Evolutionary conservation across 2,329 filamentous ascomycete genomes (phyloP).

Genomic region (Bipolaris gigantea): DNA sequence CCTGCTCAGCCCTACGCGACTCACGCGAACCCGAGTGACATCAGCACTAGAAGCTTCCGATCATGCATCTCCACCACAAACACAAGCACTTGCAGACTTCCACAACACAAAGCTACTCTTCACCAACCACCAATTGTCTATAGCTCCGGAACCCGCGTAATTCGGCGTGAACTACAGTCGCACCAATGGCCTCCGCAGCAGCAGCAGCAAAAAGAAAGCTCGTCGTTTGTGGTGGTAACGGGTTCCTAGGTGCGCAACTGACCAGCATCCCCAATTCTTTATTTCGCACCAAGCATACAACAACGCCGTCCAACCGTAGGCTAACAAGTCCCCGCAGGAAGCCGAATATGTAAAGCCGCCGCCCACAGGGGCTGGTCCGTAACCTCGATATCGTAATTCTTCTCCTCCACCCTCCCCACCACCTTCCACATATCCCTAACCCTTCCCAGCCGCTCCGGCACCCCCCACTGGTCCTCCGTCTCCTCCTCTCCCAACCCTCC

Average conservation of each 20-base stretch:
- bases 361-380: constrained; percentile 87
- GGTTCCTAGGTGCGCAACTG: constrained; percentile 69
- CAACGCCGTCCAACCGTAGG: not conserved
- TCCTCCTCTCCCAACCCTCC: constrained; percentile 72
- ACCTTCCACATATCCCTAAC: not conserved
- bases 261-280: not conserved
- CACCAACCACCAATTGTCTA: not conserved
- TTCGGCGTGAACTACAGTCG: not conserved
- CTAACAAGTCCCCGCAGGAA: constrained; percentile 48
- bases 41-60: constrained; percentile 35
- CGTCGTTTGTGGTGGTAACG: constrained; percentile 90
- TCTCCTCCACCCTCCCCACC: constrained; percentile 1
- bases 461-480: constrained; percentile 80
- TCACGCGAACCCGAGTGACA: constrained; percentile 32
- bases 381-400: constrained; percentile 78
- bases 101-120: not conserved
- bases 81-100: not conserved
- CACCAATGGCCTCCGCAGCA: constrained; percentile 54
- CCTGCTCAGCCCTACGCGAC: constrained; percentile 31
- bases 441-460: constrained; percentile 74
- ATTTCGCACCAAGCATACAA: not conserved
- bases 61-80: not conserved
- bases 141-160: too few species aligned
- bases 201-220: constrained; percentile 69
- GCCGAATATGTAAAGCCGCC: constrained; percentile 87